phyloP scores from a whole-genome alignment of 2,329 filamentous ascomycete species.

The Cladobotryum protrusum region DNA sequence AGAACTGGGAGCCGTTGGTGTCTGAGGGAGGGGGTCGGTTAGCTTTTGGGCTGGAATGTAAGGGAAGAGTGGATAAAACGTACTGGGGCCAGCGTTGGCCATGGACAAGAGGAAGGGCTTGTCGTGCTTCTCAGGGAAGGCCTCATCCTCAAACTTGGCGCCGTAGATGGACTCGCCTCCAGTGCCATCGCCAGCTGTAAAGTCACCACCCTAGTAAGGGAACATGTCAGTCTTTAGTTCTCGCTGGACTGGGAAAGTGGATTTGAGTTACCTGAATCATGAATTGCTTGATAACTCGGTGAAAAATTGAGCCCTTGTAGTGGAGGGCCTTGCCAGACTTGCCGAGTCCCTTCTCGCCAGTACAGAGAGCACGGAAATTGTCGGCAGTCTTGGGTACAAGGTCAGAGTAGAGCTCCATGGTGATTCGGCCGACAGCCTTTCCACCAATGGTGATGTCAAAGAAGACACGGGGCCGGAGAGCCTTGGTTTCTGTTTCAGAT shows the following conservation, averaged over 20 bases:
- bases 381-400: constrained; percentile 92
- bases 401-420: constrained; percentile 72
- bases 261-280: constrained; percentile 60
- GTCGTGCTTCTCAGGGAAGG: constrained; percentile 87
- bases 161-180: constrained; percentile 97
- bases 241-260: neutral
- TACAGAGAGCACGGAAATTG: constrained; percentile 92
- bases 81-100: constrained; percentile 93
- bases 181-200: constrained; percentile 89
- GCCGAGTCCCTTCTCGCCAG: constrained; percentile 84
- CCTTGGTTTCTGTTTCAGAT: constrained; percentile 35
- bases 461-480: constrained; percentile 72
- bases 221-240: neutral
- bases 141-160: constrained; percentile 95
- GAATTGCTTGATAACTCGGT: constrained; percentile 96
- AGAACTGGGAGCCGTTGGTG: constrained; percentile 97
- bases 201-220: constrained; percentile 71
- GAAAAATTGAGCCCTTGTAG: constrained; percentile 91
- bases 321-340: constrained; percentile 78
- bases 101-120: constrained; percentile 91
- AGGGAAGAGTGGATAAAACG: constrained; percentile 22
- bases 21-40: constrained; percentile 37
- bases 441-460: constrained; percentile 86
- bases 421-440: constrained; percentile 67
- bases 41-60: neutral